Conservation (phyloP, 2,329 filamentous ascomycete species). For the Paraconiothyrium sp. region DNA sequence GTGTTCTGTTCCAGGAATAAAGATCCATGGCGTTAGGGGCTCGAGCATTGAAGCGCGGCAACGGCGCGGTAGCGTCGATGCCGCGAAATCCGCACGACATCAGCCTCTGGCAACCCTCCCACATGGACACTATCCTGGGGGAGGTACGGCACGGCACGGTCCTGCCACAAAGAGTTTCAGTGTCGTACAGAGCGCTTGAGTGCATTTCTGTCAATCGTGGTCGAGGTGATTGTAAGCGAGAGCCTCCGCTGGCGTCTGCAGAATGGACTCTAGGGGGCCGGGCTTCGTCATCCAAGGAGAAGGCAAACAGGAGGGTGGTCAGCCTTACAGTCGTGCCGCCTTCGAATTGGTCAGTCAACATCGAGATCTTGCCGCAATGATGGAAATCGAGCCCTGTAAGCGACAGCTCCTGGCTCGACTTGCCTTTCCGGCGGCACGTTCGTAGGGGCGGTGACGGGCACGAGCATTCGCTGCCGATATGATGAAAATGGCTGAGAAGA, state of each 20-base stretch:
- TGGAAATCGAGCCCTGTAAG: background rate
- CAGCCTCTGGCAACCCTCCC: constrained; percentile 4
- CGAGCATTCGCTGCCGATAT: background rate
- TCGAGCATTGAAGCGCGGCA: background rate
- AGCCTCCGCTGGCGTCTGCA: background rate
- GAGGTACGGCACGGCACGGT: constrained; percentile 2
- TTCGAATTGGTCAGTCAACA: background rate
- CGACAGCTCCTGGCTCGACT: background rate
- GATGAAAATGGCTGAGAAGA: no score
- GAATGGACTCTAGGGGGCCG: background rate
- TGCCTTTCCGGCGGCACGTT: background rate
- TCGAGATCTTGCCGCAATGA: background rate
- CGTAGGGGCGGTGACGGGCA: no score
- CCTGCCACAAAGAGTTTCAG: no score
- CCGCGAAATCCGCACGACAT: background rate
- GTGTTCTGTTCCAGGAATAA: no score
- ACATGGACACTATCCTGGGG: no score
- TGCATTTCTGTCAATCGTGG: background rate
- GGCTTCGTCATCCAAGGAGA: background rate
- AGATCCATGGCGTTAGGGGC: no score
- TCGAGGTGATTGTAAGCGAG: background rate
- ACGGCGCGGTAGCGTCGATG: no score
- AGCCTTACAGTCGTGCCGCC: background rate
- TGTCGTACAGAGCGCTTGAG: constrained; percentile 5
- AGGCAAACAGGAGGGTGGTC: background rate